Evolutionary conservation across 164 flowering plant species (phyloP).

Genomic region (Stephania yunnanensis): DNA sequence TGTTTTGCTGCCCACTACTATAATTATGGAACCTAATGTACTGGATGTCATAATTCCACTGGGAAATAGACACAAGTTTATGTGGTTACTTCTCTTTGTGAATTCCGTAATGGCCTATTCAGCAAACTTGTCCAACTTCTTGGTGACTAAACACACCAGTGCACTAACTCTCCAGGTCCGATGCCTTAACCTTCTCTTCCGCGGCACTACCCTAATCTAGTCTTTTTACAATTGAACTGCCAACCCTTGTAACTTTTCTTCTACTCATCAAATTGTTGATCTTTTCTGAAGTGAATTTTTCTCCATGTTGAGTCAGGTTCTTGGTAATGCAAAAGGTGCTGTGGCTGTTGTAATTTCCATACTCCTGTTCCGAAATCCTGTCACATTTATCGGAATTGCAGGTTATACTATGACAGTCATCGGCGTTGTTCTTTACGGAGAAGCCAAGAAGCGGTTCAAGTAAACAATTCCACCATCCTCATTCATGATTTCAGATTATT

Average conservation of each 20-base stretch:
- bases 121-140: slow-evolving; percentile 80
- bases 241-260: neutral
- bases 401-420: slow-evolving; percentile 78
- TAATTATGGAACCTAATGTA: slow-evolving; percentile 76
- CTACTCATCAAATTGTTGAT: neutral
- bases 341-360: slow-evolving; percentile 92
- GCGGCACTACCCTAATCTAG: neutral
- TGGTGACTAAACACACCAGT: slow-evolving; percentile 98
- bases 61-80: slow-evolving; percentile 42
- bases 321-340: slow-evolving; percentile 97
- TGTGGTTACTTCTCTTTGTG: slow-evolving; percentile 71
- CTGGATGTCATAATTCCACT: slow-evolving; percentile 38
- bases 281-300: neutral
- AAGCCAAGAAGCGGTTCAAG: slow-evolving; percentile 70
- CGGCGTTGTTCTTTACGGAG: slow-evolving; percentile 89
- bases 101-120: slow-evolving; percentile 83
- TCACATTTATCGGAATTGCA: slow-evolving; percentile 71
- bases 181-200: slow-evolving; percentile 4
- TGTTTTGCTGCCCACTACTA: slow-evolving; percentile 60
- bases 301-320: slow-evolving; percentile 43
- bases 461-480: slow-evolving; percentile 11
- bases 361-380: slow-evolving; percentile 73
- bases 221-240: neutral
- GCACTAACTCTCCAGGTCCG: slow-evolving; percentile 93
- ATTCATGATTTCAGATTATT: neutral